A percentile compares a stretch with the other conserved stretches of the same genome.
These are phyloP conservation scores for Tephrocybe rancida DNA, from an alignment of 768 basidiomycete genomes.

Conservation along the genomic window DNA sequence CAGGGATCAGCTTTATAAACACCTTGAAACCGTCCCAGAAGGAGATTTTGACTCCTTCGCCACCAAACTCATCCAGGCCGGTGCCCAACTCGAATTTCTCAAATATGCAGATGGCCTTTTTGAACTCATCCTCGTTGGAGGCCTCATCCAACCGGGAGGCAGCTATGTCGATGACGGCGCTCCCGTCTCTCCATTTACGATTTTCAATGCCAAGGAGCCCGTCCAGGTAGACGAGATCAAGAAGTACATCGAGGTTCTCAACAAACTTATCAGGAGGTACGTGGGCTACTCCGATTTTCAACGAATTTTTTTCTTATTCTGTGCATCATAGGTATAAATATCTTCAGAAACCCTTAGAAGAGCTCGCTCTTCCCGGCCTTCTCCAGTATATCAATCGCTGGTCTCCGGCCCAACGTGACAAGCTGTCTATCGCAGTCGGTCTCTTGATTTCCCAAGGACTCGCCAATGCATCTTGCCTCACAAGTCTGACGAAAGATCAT, in stretches of 20 bases:
- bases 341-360: slow-evolving; percentile 96
- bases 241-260: slow-evolving; percentile 92
- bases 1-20: slow-evolving; percentile 90
- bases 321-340: slow-evolving; percentile 83
- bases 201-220: slow-evolving; percentile 81
- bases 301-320: slow-evolving; percentile 14
- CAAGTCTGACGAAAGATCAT: slow-evolving; percentile 89
- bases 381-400: slow-evolving; percentile 91
- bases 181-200: slow-evolving; percentile 85
- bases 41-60: slow-evolving; percentile 83
- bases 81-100: slow-evolving; percentile 90
- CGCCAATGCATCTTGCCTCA: slow-evolving; percentile 74
- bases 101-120: slow-evolving; percentile 98
- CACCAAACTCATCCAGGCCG: slow-evolving; percentile 88
- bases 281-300: not conserved
- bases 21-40: slow-evolving; percentile 79
- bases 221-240: slow-evolving; percentile 85
- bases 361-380: slow-evolving; percentile 76
- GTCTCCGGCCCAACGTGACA: slow-evolving; percentile 75
- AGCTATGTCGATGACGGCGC: slow-evolving; percentile 87
- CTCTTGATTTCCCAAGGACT: slow-evolving; percentile 86
- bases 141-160: slow-evolving; percentile 95
- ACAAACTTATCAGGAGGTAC: slow-evolving; percentile 94
- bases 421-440: slow-evolving; percentile 80
- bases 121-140: slow-evolving; percentile 94